Conservation (phyloP, 1,284 basidiomycete genomes). For the Tylopilus orsonianus region DNA sequence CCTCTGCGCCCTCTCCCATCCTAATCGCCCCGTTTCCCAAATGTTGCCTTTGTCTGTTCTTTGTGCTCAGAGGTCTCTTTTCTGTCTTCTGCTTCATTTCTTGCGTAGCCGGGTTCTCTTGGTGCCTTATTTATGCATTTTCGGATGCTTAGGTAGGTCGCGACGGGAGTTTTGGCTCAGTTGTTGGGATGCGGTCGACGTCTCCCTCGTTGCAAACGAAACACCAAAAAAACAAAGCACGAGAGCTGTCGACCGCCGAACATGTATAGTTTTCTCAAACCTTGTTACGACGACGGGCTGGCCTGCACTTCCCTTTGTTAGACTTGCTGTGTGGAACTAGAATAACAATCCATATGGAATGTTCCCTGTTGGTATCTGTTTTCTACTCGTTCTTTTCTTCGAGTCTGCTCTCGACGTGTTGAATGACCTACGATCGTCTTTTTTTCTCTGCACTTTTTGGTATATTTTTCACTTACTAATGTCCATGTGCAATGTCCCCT, state of each 20-base stretch:
- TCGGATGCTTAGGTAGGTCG: conserved; percentile 24
- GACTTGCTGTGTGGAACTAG: neutral
- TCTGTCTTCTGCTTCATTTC: neutral
- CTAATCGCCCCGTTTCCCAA: conserved; percentile 12
- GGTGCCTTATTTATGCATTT: conserved; percentile 26
- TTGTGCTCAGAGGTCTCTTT: conserved; percentile 2
- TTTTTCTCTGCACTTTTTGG: neutral
- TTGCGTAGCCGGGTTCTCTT: conserved; percentile 20
- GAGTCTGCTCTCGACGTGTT: neutral
- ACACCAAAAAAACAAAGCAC: neutral
- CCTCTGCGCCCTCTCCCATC: neutral
- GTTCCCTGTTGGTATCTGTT: too few species aligned
- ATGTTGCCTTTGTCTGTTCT: neutral
- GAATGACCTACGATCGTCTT: neutral
- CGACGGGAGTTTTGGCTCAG: conserved; percentile 9
- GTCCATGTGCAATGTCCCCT: neutral
- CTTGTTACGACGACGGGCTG: neutral
- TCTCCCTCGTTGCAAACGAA: neutral
- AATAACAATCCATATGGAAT: neutral
- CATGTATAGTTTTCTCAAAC: conserved; percentile 8
- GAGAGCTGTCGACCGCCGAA: conserved; percentile 4
- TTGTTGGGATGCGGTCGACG: neutral
- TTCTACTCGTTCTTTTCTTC: neutral
- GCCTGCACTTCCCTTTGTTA: neutral
- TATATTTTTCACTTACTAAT: neutral